A percentile compares a stretch with the other conserved stretches of the same genome.
phyloP scores from a whole-genome alignment of 805 yeast genomes.

The Cyberlindnera euphorbiiphila region DNA sequence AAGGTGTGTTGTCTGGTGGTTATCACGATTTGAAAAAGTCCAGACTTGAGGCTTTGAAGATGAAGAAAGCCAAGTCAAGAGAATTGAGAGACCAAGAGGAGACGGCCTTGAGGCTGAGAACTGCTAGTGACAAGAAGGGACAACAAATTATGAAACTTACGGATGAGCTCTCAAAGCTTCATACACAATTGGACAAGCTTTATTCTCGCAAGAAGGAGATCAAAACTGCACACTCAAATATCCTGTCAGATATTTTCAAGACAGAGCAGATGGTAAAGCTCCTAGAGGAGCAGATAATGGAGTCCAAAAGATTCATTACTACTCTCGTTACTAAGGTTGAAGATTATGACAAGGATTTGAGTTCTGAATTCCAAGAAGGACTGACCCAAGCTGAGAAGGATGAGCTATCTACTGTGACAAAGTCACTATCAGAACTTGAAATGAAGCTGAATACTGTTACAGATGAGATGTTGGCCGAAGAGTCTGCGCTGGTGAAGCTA shows the following conservation, averaged over 20 bases:
- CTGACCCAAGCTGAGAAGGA: slow-evolving; percentile 47
- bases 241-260: slow-evolving; percentile 38
- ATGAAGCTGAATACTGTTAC: slow-evolving; percentile 38
- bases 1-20: slow-evolving; percentile 89
- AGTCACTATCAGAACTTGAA: slow-evolving; percentile 37
- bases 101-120: slow-evolving; percentile 37
- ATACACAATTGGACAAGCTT: slow-evolving; percentile 40
- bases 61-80: slow-evolving; percentile 47
- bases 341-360: slow-evolving; percentile 43
- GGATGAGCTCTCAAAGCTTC: slow-evolving; percentile 36
- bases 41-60: slow-evolving; percentile 65
- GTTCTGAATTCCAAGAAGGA: slow-evolving; percentile 48
- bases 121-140: slow-evolving; percentile 42
- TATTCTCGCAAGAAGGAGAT: slow-evolving; percentile 40
- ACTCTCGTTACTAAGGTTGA: slow-evolving; percentile 34
- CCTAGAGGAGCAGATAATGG: slow-evolving; percentile 8
- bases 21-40: slow-evolving; percentile 65
- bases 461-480: slow-evolving; percentile 39
- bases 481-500: slow-evolving; percentile 42
- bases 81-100: slow-evolving; percentile 41
- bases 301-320: neutral
- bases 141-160: slow-evolving; percentile 47
- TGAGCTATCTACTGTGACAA: slow-evolving; percentile 35
- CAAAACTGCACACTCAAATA: slow-evolving; percentile 38
- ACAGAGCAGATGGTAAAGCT: slow-evolving; percentile 40